These are phyloP conservation scores for Thinopyrum elongatum DNA, from an alignment of 176 grass and related monocot genomes.

Conservation along the genomic window DNA sequence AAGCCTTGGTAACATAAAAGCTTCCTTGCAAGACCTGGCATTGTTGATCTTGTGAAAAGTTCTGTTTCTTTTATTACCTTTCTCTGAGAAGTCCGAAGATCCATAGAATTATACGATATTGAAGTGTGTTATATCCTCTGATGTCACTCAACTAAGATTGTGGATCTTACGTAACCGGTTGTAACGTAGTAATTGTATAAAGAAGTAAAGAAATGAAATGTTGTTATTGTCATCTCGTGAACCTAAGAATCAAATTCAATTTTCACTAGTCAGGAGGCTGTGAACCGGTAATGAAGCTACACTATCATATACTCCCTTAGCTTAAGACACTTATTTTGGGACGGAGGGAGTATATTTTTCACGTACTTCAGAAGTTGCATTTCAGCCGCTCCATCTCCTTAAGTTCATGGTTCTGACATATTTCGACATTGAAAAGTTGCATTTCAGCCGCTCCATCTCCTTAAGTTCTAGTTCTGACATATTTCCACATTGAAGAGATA, in stretches of 20 bases:
- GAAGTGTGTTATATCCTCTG: neutral
- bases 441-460: neutral
- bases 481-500: neutral
- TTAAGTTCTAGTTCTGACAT: slow-evolving; percentile 27
- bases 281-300: neutral
- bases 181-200: slow-evolving; percentile 27
- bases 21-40: neutral
- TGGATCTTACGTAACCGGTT: neutral
- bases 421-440: neutral
- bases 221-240: neutral
- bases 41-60: slow-evolving; percentile 14
- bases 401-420: slow-evolving; percentile 29
- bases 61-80: neutral
- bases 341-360: no score
- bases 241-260: neutral
- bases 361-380: neutral
- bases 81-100: neutral
- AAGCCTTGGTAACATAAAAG: slow-evolving; percentile 66
- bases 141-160: slow-evolving; percentile 1
- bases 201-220: slow-evolving; percentile 37
- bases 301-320: neutral
- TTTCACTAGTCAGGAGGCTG: neutral
- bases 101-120: slow-evolving; percentile 21
- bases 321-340: no score
- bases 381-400: neutral